Evolutionary conservation across 2,329 filamentous ascomycete species (phyloP).

Genomic region (Cladophialophora exuberans): DNA sequence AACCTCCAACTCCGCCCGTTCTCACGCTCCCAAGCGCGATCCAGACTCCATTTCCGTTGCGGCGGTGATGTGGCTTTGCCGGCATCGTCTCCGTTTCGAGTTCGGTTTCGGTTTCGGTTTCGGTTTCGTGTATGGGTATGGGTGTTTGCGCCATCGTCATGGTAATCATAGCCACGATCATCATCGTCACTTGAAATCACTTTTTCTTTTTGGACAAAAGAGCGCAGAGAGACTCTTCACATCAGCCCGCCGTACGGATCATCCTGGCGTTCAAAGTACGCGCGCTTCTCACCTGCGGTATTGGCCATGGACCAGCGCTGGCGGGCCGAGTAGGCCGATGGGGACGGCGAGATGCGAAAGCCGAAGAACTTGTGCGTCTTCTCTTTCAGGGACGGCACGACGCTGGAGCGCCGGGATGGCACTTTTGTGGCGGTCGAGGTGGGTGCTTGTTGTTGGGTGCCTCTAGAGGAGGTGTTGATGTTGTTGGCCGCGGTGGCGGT

Average conservation of each 20-base stretch:
- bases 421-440: too few relatives aligned
- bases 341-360: slow-evolving; percentile 15
- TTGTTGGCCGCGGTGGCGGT: background rate
- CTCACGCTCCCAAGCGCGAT: background rate
- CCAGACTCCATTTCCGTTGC: background rate
- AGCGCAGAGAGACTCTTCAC: slow-evolving; percentile 6
- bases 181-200: background rate
- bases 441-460: slow-evolving; percentile 1
- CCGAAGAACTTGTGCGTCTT: slow-evolving; percentile 16
- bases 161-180: background rate
- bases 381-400: too few relatives aligned
- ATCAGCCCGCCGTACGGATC: slow-evolving; percentile 27
- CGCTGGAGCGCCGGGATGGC: too few relatives aligned
- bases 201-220: too few relatives aligned
- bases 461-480: background rate
- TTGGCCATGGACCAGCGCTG: background rate
- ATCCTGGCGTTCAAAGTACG: slow-evolving; percentile 18
- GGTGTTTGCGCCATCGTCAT: background rate
- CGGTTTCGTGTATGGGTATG: too few relatives aligned
- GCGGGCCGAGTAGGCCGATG: background rate
- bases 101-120: too few relatives aligned
- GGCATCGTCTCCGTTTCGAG: background rate
- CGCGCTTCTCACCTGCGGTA: slow-evolving; percentile 6
- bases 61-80: background rate
- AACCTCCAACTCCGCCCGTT: background rate